Base-by-base conservation (phyloP, 768 basidiomycete species). In the Leccinum truebloodii region DNA sequence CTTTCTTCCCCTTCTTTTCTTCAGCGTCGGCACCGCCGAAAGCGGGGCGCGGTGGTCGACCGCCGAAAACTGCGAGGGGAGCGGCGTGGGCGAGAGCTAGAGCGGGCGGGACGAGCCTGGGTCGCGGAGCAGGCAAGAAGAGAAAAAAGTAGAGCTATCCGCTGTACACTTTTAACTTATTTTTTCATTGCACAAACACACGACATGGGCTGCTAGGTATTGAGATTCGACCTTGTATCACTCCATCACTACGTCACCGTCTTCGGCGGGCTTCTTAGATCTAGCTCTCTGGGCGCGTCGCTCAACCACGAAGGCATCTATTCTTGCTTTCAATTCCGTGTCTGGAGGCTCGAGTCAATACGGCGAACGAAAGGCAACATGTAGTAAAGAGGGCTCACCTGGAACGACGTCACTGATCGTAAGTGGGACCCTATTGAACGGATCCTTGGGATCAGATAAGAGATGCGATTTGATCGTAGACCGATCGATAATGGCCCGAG, bases 391-490 rank as follows among this genome's bases (percentile, higher is more conserved):
- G n/a, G 8, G 76, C 86, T 65, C 67, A 94, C 95, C 76, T 28
- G 92, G 84, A 59, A 87, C 71, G 14, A 95, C 88, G 12, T 95
- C 90, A 57, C 89, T 90, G 63, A 95, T 85, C 10, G 79, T 74
- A 28, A 97, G 78, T 2, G 96, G 93, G 35, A 81, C 78, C 30
- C 97, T 88, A 75, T 98, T 99, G 83, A 98, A 99, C 1, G 97
- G 97, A 74, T 99, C 97, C 56, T 86, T 92, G 18, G 87, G 76
- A 67, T 97, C 95, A 0, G 94, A 96, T 20, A 99, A 78, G 37
- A 98, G 77, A 73, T 97, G 95, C 1, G 94, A 90, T 68, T 96
- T 96, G 79, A 99, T 98, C 2, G 95, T 98, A 2, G 90, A 81
- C 24, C 92, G 86, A 73, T 99, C 97, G 48, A 99, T 73, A 35